Evolutionary conservation across 2,329 filamentous ascomycete species (phyloP).

Genomic region (Cyphellophora europaea): DNA sequence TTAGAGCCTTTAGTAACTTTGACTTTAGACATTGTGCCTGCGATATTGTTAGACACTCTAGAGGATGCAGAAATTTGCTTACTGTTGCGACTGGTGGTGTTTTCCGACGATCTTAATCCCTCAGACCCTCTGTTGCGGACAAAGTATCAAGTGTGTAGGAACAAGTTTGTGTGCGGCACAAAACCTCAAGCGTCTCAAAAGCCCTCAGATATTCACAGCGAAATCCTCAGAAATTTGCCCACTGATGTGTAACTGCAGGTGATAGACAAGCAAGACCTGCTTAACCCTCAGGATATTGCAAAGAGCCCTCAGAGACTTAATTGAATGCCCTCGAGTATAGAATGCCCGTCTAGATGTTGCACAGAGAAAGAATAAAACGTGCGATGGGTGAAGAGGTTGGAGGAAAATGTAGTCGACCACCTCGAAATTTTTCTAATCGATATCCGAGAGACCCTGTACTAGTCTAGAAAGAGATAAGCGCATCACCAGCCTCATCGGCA

Average conservation of each 20-base stretch:
- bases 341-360: constrained; percentile 1
- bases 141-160: constrained; percentile 1
- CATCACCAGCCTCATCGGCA: no score
- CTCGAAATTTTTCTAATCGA: not conserved
- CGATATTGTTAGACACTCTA: not conserved
- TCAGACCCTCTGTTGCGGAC: constrained; percentile 5
- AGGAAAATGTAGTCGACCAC: not conserved
- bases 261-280: constrained; percentile 7
- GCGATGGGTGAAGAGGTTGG: not conserved
- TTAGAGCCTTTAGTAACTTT: constrained; percentile 29
- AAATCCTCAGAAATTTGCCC: constrained; percentile 2
- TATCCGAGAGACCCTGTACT: no score
- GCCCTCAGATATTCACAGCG: constrained; percentile 10
- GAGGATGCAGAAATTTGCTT: no score
- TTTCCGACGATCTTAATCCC: constrained; percentile 4
- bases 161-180: constrained; percentile 7
- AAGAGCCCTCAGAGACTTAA: constrained; percentile 30
- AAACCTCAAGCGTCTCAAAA: constrained; percentile 14
- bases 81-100: no score
- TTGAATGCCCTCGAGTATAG: constrained; percentile 32
- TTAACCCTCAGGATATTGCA: constrained; percentile 13
- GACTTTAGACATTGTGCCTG: constrained; percentile 37
- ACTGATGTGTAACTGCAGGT: no score
- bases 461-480: no score
- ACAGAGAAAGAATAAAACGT: not conserved